Evolutionary conservation across 2,329 filamentous ascomycete species (phyloP).

Genomic region (Rugonectria rugulosa): DNA sequence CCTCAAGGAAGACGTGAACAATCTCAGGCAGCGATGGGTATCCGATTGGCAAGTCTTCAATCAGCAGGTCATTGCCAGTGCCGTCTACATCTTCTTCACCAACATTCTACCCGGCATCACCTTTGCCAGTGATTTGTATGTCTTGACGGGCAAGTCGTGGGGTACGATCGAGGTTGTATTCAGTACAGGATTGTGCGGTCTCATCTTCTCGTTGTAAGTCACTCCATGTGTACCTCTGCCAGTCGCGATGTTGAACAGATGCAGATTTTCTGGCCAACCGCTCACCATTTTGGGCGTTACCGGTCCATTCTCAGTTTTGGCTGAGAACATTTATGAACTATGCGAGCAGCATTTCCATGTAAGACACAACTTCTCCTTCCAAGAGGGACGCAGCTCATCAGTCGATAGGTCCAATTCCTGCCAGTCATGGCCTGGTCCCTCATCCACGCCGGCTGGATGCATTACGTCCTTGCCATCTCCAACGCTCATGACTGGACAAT

Average conservation of each 20-base stretch:
- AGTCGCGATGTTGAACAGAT: background rate
- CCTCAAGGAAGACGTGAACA: slow-evolving; percentile 56
- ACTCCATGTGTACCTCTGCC: background rate
- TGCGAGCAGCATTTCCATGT: slow-evolving; percentile 63
- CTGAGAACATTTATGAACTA: slow-evolving; percentile 69
- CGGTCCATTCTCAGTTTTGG: slow-evolving; percentile 71
- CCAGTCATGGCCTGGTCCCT: slow-evolving; percentile 73
- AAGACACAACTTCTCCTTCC: slow-evolving; percentile 22
- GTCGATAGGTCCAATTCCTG: slow-evolving; percentile 62
- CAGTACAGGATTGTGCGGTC: slow-evolving; percentile 69
- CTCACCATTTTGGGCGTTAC: slow-evolving; percentile 72
- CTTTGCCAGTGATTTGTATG: slow-evolving; percentile 70
- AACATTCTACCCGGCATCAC: slow-evolving; percentile 72
- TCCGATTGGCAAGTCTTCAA: slow-evolving; percentile 69
- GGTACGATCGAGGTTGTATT: slow-evolving; percentile 73
- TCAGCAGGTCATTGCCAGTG: slow-evolving; percentile 68
- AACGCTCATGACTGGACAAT: slow-evolving; percentile 76
- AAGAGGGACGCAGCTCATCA: slow-evolving; percentile 1
- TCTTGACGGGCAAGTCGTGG: slow-evolving; percentile 68
- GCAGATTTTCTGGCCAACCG: slow-evolving; percentile 64
- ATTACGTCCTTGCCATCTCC: slow-evolving; percentile 68
- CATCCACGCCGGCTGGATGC: slow-evolving; percentile 72
- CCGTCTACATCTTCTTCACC: slow-evolving; percentile 72
- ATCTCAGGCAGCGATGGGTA: slow-evolving; percentile 54
- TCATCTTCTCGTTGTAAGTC: slow-evolving; percentile 66